These are phyloP conservation scores for Aureobasidium sp. DNA, from an alignment of 2,329 filamentous ascomycete species.

Conservation along the genomic window DNA sequence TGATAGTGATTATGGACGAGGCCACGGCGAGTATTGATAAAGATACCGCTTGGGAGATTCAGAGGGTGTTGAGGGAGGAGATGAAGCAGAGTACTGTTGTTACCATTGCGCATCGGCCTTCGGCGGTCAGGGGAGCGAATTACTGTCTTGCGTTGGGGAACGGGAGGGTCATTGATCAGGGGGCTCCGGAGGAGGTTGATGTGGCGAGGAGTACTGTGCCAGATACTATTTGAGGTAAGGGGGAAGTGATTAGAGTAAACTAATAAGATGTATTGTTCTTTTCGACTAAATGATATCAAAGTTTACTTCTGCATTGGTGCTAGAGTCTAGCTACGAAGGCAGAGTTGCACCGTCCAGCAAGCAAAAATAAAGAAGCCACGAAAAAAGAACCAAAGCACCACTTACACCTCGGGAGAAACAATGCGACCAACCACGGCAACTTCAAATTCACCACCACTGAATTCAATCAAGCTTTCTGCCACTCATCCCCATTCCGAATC, in stretches of 20 bases:
- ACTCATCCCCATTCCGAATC: constrained; percentile 39
- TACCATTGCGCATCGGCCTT: constrained; percentile 55
- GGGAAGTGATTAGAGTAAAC: too few relatives aligned
- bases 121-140: constrained; percentile 52
- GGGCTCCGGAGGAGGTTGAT: constrained; percentile 24
- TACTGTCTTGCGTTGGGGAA: constrained; percentile 46
- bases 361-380: too few relatives aligned
- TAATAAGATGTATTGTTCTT: too few relatives aligned
- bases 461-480: constrained; percentile 14
- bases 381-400: too few relatives aligned
- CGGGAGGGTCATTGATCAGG: constrained; percentile 37
- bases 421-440: too few relatives aligned
- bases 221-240: background rate
- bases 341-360: too few relatives aligned
- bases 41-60: constrained; percentile 50
- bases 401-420: too few relatives aligned
- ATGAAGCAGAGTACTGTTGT: constrained; percentile 52
- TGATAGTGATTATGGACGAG: constrained; percentile 57
- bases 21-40: constrained; percentile 57
- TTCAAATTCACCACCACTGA: too few relatives aligned
- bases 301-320: too few relatives aligned
- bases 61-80: constrained; percentile 47
- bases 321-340: too few relatives aligned
- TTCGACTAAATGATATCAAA: too few relatives aligned
- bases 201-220: background rate